Conservation (phyloP, 768 basidiomycete genomes). For the Boletus sp. region DNA sequence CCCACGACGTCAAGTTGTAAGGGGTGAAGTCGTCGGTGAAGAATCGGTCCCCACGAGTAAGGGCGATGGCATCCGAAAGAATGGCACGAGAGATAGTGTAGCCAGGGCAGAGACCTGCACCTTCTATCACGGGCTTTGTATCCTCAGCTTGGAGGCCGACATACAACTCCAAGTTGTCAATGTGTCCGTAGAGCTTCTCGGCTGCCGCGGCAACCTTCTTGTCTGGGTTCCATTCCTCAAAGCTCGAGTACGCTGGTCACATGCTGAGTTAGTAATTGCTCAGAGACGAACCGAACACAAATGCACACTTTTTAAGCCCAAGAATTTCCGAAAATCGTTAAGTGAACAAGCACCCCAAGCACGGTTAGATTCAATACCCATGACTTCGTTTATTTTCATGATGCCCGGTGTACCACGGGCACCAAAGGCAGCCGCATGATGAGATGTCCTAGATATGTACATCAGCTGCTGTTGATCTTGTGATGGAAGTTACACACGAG, state of each 20-base stretch:
- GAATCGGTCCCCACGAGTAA: constrained; percentile 82
- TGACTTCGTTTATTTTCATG: constrained; percentile 77
- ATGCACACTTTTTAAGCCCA: constrained; percentile 69
- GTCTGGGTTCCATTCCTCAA: constrained; percentile 81
- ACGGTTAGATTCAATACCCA: constrained; percentile 80
- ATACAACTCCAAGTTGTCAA: constrained; percentile 78
- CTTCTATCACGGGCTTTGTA: constrained; percentile 68
- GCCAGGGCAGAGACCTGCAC: constrained; percentile 84
- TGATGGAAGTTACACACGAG: constrained; percentile 47
- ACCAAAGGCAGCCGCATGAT: constrained; percentile 70
- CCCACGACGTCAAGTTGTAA: constrained; percentile 80
- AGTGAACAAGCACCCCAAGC: constrained; percentile 80
- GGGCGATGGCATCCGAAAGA: constrained; percentile 80
- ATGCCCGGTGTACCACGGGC: constrained; percentile 74
- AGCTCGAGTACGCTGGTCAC: constrained; percentile 56
- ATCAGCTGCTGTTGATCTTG: neutral
- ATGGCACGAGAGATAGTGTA: constrained; percentile 87
- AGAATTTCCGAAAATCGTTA: constrained; percentile 82
- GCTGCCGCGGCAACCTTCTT: constrained; percentile 67
- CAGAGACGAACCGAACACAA: neutral
- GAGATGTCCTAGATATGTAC: constrained; percentile 50
- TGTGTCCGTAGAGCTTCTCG: constrained; percentile 74
- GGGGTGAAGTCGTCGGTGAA: constrained; percentile 83
- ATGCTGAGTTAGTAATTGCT: neutral
- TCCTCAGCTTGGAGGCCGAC: constrained; percentile 80